These are phyloP conservation scores for Kluyveromyces lactis DNA, from an alignment of 805 yeast genomes.

Conservation along the genomic window DNA sequence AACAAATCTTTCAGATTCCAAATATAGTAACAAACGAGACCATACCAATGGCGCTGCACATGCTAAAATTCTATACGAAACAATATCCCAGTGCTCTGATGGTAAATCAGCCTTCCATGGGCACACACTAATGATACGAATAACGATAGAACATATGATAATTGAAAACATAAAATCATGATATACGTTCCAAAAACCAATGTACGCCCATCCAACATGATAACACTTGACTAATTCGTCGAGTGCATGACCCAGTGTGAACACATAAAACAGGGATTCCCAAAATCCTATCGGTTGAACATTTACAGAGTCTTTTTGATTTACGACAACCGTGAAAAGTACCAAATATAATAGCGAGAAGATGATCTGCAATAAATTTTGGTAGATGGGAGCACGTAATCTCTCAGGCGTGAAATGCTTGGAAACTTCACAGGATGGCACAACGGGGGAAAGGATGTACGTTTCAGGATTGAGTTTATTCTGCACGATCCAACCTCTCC, in stretches of 20 bases:
- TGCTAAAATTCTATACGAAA: slow-evolving; percentile 62
- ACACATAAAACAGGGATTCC: slow-evolving; percentile 53
- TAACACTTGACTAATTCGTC: slow-evolving; percentile 68
- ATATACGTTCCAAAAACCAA: slow-evolving; percentile 74
- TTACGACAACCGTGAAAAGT: slow-evolving; percentile 56
- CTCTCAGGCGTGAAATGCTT: slow-evolving; percentile 76
- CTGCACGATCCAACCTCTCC: slow-evolving; percentile 92
- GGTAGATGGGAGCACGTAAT: slow-evolving; percentile 78
- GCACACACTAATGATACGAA: slow-evolving; percentile 37
- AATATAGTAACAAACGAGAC: slow-evolving; percentile 65
- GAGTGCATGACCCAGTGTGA: slow-evolving; percentile 55
- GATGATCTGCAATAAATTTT: slow-evolving; percentile 60
- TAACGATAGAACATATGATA: slow-evolving; percentile 42
- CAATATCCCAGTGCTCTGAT: slow-evolving; percentile 37
- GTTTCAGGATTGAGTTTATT: slow-evolving; percentile 59
- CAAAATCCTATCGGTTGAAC: slow-evolving; percentile 33
- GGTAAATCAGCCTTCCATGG: slow-evolving; percentile 20
- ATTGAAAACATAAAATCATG: slow-evolving; percentile 62
- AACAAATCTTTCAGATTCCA: slow-evolving; percentile 73
- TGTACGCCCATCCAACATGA: slow-evolving; percentile 64
- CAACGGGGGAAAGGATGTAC: slow-evolving; percentile 55
- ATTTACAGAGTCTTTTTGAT: slow-evolving; percentile 36
- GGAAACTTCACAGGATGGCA: slow-evolving; percentile 43
- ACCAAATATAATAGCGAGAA: slow-evolving; percentile 56
- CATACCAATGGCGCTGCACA: slow-evolving; percentile 84